phyloP scores from a whole-genome alignment of 1,139 yeast species.

The Suhomyces panamericanus region DNA sequence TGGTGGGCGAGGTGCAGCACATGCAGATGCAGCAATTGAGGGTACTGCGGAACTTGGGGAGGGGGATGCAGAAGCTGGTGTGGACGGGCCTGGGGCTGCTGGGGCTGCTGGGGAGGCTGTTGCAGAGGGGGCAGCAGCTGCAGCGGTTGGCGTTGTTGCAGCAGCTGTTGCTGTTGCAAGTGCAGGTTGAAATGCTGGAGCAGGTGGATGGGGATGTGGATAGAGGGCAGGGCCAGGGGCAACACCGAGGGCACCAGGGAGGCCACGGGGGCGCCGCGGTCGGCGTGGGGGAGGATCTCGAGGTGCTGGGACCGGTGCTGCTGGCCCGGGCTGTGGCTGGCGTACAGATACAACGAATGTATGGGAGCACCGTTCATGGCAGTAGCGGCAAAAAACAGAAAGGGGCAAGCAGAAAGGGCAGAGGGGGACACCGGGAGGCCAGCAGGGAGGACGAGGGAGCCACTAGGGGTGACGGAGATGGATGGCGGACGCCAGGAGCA shows the following conservation, averaged over 20 bases:
- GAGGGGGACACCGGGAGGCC: neutral
- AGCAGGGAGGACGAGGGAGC: neutral
- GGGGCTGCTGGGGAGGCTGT: slow-evolving; percentile 10
- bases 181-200: slow-evolving; percentile 11
- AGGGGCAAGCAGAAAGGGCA: slow-evolving; percentile 6
- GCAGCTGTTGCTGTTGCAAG: slow-evolving; percentile 12
- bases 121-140: slow-evolving; percentile 6
- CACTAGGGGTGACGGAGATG: neutral
- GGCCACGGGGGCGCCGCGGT: slow-evolving; percentile 4
- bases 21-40: slow-evolving; percentile 9
- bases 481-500: neutral
- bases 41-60: slow-evolving; percentile 6
- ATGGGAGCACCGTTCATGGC: slow-evolving; percentile 18
- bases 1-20: slow-evolving; percentile 5
- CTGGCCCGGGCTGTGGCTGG: slow-evolving; percentile 10
- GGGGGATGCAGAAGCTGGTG: slow-evolving; percentile 7
- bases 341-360: slow-evolving; percentile 17
- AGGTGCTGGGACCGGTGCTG: slow-evolving; percentile 7
- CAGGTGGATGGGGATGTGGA: slow-evolving; percentile 7
- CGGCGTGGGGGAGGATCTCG: slow-evolving; percentile 4
- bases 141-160: slow-evolving; percentile 5
- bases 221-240: slow-evolving; percentile 7
- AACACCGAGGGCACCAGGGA: slow-evolving; percentile 8
- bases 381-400: slow-evolving; percentile 12
- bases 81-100: slow-evolving; percentile 7